Percentiles rank a stretch among this genome's conserved stretches.
These are phyloP conservation scores for Cryphonectria japonica DNA, from an alignment of 2,329 filamentous ascomycete species.

Conservation along the genomic window DNA sequence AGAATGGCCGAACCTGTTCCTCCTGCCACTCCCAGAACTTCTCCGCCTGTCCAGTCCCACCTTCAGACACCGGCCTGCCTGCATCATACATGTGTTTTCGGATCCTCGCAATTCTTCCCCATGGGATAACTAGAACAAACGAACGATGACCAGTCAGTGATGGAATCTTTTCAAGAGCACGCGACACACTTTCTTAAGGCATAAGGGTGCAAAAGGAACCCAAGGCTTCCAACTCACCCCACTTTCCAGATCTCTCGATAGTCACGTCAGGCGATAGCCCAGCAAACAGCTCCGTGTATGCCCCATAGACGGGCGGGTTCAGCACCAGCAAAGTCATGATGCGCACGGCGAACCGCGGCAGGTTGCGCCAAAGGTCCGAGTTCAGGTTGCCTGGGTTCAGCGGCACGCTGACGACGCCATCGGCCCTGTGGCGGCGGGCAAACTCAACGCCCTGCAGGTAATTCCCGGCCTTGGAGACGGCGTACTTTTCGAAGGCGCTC, in stretches of 20 bases:
- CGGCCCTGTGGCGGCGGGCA: conserved; percentile 31
- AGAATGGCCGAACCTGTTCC: conserved; percentile 39
- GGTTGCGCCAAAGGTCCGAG: conserved; percentile 32
- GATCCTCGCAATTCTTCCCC: conserved; percentile 42
- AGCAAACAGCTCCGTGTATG: conserved; percentile 46
- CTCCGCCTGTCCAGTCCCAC: conserved; percentile 42
- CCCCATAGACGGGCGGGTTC: conserved; percentile 37
- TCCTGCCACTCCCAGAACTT: conserved; percentile 49
- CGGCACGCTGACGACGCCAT: conserved; percentile 35
- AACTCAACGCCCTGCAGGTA: conserved; percentile 34
- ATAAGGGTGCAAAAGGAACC: too few species aligned
- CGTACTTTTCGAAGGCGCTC: conserved; percentile 29
- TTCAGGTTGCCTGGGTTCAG: conserved; percentile 37
- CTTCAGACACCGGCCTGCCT: conserved; percentile 40
- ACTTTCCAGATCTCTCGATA: conserved; percentile 34
- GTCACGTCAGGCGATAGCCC: conserved; percentile 43
- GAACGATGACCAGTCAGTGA: too few species aligned
- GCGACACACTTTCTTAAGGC: too few species aligned
- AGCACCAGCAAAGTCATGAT: conserved; percentile 23
- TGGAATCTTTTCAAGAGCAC: too few species aligned
- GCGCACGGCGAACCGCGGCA: neutral
- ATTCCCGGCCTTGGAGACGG: conserved; percentile 34
- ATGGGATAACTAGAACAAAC: conserved; percentile 40
- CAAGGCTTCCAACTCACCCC: conserved; percentile 28
- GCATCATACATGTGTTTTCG: conserved; percentile 37